Percentiles rank a stretch among this genome's conserved stretches.
These are phyloP conservation scores for Micractinium sp. DNA, from an alignment of 139 green algal species.

Conservation along the genomic window DNA sequence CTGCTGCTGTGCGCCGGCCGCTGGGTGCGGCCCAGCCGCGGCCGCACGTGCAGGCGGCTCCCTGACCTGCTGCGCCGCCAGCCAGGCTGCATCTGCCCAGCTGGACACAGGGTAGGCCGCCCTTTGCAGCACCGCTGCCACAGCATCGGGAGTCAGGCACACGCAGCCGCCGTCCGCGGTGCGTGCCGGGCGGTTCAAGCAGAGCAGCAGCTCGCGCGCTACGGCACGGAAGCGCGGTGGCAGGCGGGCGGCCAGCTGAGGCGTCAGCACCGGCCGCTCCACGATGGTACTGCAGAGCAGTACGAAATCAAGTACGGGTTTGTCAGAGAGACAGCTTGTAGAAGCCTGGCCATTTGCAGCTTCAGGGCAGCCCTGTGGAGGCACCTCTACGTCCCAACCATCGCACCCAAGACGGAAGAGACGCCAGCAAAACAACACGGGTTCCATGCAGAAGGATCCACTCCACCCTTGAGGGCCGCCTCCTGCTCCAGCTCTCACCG, in stretches of 20 bases:
- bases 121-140: slow-evolving; percentile 11
- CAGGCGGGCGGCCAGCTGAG: slow-evolving; percentile 19
- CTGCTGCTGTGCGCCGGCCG: not conserved
- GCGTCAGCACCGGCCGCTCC: slow-evolving; percentile 32
- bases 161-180: not conserved
- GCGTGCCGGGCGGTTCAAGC: slow-evolving; percentile 1
- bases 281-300: slow-evolving; percentile 4
- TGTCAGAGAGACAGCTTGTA: not conserved
- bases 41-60: not conserved
- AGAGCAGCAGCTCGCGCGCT: slow-evolving; percentile 19
- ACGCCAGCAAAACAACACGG: too few species aligned
- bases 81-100: slow-evolving; percentile 4
- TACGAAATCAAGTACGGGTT: not conserved
- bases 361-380: not conserved
- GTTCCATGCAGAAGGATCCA: not conserved
- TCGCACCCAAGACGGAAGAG: not conserved
- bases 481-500: not conserved
- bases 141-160: not conserved
- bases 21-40: not conserved
- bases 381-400: not conserved
- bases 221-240: slow-evolving; percentile 7
- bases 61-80: not conserved
- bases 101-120: slow-evolving; percentile 6
- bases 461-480: not conserved
- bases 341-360: not conserved